Evolutionary conservation across 257 asterid species (phyloP).

Genomic region (Solanum clarkiae): DNA sequence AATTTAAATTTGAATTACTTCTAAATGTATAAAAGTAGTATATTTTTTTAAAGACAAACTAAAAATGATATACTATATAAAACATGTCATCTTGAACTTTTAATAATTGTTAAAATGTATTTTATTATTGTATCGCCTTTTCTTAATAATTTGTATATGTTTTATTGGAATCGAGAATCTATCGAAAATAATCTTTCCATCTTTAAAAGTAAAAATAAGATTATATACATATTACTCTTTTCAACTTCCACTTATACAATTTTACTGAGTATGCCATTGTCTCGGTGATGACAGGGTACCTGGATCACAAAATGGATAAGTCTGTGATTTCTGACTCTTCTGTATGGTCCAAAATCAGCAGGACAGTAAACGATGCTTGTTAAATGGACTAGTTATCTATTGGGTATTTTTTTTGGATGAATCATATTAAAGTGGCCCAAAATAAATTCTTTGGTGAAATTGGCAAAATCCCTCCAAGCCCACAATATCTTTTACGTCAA

Average conservation of each 20-base stretch:
- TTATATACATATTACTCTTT: background rate
- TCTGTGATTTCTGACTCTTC: background rate
- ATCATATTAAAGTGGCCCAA: background rate
- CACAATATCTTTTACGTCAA: background rate
- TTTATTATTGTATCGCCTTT: too few relatives aligned
- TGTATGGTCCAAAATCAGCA: background rate
- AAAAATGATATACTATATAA: background rate
- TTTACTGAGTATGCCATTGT: background rate
- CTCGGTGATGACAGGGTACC: background rate
- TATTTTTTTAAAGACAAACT: background rate
- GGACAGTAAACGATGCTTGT: background rate
- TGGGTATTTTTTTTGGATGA: background rate
- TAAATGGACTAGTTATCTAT: background rate
- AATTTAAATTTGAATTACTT: background rate
- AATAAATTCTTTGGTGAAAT: background rate
- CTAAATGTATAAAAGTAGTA: too few relatives aligned
- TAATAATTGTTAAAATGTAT: too few relatives aligned
- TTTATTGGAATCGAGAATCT: too few relatives aligned
- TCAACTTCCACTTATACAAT: background rate
- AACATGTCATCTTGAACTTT: too few relatives aligned
- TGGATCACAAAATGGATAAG: background rate
- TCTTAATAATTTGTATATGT: too few relatives aligned
- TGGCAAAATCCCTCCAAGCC: background rate
- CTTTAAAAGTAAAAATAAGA: too few relatives aligned
- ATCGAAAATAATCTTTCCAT: too few relatives aligned